Base-by-base conservation (phyloP, 2,329 filamentous ascomycete species). In the Sclerotinia borealis region DNA sequence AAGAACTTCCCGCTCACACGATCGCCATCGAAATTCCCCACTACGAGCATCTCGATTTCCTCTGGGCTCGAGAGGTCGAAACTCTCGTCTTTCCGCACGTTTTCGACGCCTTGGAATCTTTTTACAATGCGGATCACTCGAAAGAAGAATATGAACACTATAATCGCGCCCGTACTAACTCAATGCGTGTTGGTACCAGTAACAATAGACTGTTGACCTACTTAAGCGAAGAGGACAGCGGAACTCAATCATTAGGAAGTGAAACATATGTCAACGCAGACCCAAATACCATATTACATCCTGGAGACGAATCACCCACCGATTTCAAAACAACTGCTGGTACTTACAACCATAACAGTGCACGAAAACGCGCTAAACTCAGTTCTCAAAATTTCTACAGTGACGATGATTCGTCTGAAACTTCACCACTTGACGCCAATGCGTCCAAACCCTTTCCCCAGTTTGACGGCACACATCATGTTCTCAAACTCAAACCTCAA, bases 41-140 rank as follows among this genome's bases (percentile, higher is more conserved):
- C 74, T 99, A 96, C 75, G 95, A 99, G 76, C 95, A 99, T 76
- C 84, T 99, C 29, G 95, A 99, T 75, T 96, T 99, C 71, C 80
- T 99, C 0, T 99, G 95, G 95, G 95, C 91, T 0, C 81, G 85
- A 43, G 92, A 97, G 71, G 90, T 96, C 8, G 84, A 96, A 68
- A 79, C 82, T 0, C 85, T 92, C 59, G 93, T 98, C 3, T 97
- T 97, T 72, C 90, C 88, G 19, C 91, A 74, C 73, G 92, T 99
- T 1, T 93, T 96, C 67, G 89, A 96, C 70, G 93, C 95, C 0
- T 79, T 99, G 11, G 86, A 96, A 65, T 87, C 82, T 69, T 91
- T 88, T 73, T 84, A 81, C 2, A 79, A 80, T 48, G 79, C 83
- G 0, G 80, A 81, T 54, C 83, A 87, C 70, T 80, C 81, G 2